phyloP scores from a whole-genome alignment of 2,329 filamentous ascomycete genomes.

The Exserohilum rostratum region DNA sequence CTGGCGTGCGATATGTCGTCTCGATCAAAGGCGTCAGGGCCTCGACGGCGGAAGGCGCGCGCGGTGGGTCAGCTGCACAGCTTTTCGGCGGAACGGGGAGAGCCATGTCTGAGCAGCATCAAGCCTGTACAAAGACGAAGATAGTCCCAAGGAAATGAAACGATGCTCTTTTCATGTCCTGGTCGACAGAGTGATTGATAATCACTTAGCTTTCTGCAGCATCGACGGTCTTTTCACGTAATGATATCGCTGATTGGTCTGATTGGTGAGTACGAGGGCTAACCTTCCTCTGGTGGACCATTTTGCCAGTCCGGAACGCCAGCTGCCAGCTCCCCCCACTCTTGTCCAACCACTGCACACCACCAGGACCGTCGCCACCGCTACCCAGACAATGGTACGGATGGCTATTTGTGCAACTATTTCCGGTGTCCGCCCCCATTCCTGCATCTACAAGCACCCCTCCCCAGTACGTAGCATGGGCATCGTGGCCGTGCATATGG shows the following conservation, averaged over 20 bases:
- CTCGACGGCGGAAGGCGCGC: conserved; percentile 36
- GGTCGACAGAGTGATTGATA: neutral
- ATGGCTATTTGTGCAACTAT: neutral
- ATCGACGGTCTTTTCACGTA: conserved; percentile 25
- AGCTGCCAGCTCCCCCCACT: conserved; percentile 32
- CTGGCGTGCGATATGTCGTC: conserved; percentile 75
- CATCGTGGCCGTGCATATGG: conserved; percentile 15
- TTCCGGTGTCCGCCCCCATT: conserved; percentile 32
- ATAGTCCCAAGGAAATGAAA: neutral
- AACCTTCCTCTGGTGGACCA: conserved; percentile 5
- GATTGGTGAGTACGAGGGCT: neutral
- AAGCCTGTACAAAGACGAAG: neutral
- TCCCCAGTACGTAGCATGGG: conserved; percentile 23
- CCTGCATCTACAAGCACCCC: conserved; percentile 29
- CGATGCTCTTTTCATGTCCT: conserved; percentile 8
- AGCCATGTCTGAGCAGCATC: conserved; percentile 28
- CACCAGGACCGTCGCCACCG: too few relatives aligned
- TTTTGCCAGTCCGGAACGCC: conserved; percentile 5
- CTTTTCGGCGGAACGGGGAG: conserved; percentile 40
- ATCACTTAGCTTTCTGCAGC: conserved; percentile 24
- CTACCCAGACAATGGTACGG: neutral
- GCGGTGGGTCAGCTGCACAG: conserved; percentile 34
- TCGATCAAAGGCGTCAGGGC: conserved; percentile 70
- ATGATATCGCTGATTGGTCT: conserved; percentile 30
- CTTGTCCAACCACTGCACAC: too few relatives aligned